These are phyloP conservation scores for Candida odintsovae DNA, from an alignment of 805 yeast genomes.

Conservation along the genomic window DNA sequence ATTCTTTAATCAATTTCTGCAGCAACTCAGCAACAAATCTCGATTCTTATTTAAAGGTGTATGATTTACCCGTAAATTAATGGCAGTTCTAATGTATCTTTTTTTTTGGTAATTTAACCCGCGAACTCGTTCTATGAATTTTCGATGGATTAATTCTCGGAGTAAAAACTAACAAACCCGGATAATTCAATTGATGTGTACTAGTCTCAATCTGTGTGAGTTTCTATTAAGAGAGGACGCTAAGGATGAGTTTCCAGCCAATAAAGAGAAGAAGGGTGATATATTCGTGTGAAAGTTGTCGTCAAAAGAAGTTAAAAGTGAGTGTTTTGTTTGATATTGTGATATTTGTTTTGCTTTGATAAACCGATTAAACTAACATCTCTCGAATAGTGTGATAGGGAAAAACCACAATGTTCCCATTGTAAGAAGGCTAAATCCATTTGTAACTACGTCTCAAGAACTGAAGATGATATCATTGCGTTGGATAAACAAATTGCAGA, in stretches of 20 bases:
- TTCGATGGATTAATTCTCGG: neutral
- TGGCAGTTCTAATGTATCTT: too few relatives aligned
- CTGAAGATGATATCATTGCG: neutral
- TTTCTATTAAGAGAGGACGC: too few relatives aligned
- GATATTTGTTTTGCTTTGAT: too few relatives aligned
- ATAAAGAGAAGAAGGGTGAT: conserved; percentile 6
- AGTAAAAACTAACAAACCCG: neutral
- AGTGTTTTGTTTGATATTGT: neutral
- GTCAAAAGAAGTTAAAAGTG: conserved; percentile 5
- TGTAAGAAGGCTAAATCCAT: neutral
- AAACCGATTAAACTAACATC: too few relatives aligned
- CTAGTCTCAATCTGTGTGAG: too few relatives aligned
- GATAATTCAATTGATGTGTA: too few relatives aligned
- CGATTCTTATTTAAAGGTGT: too few relatives aligned
- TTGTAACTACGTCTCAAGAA: neutral
- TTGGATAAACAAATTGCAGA: conserved; percentile 2
- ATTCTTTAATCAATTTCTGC: too few relatives aligned
- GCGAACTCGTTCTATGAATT: neutral
- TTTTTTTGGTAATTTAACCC: too few relatives aligned
- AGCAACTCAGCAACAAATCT: too few relatives aligned
- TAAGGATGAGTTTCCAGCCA: neutral
- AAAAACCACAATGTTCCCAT: neutral
- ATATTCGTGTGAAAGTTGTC: conserved; percentile 10
- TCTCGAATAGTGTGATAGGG: neutral
- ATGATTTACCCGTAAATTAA: neutral